Evolutionary conservation across 2,329 filamentous ascomycete species (phyloP), one percentile per base, ranked within the genome.

Genomic region (Cadophora malorum): DNA sequence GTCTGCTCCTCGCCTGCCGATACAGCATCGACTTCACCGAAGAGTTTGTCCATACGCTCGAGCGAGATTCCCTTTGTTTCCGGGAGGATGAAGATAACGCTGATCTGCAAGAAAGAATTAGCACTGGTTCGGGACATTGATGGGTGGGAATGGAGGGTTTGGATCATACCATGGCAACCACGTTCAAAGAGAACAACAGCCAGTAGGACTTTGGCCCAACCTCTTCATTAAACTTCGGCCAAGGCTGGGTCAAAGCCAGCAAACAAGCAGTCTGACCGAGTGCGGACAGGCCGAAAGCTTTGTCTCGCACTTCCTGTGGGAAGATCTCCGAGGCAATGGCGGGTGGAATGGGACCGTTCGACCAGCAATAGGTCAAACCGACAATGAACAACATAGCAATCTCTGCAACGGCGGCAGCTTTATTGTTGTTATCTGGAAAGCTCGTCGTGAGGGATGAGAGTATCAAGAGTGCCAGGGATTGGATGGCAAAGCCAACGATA

Each of bases 1-100:
- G 71, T 71, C n/a, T 80, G 75, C 23, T 74, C 69, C 66, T 80
- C 74, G 16, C 74, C 73, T 28, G 73, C 74, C 8, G 67, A 68
- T 8, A 73, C 72, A 31, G 74, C 73, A 52, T 74, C 71, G 1
- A 70, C 64, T 56, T 71, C 74, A 33, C 74, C 83, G 83, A 87
- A 87, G 3, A 87, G 79, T 2, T 79, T 78, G 69, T 87, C 85
- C 79, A 87, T 85, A 41, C 83, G 83, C 72, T 88, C 85, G 3
- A 87, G 80, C 2, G 83, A 83, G 19, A 83, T 79, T 52, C 83
- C 83, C 74, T 85, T 87, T 2, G 85, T 88, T 73, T 87, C 85
- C 0, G 85, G 85, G 0, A 87, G 77, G 58, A 81, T 82, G 72
- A 84, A 82, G 70, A 80, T 85, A 3, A 85, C 81, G 73, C 83